These are phyloP conservation scores for Babesia bigemina DNA, from an alignment of 169 alveolate genomes.

Conservation along the genomic window DNA sequence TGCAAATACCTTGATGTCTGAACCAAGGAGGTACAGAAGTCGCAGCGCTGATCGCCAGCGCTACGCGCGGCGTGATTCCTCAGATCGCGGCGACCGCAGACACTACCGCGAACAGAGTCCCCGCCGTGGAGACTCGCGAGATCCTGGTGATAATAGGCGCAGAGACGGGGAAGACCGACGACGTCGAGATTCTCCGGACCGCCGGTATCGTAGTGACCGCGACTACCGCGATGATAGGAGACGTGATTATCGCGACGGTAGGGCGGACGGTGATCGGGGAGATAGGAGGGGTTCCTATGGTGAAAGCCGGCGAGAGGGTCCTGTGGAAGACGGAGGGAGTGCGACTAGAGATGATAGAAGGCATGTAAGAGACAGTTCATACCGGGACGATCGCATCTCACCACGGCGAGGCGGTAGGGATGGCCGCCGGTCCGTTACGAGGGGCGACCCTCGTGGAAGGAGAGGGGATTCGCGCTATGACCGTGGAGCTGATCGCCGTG, in stretches of 20 bases:
- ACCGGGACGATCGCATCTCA: too few relatives aligned
- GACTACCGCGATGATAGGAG: slow-evolving; percentile 11
- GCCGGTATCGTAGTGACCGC: background rate
- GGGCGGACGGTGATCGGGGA: background rate
- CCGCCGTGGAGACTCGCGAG: too few relatives aligned
- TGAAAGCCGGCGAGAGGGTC: background rate
- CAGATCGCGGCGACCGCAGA: background rate
- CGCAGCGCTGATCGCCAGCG: slow-evolving; percentile 5
- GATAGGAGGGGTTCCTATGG: background rate
- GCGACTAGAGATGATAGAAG: too few relatives aligned
- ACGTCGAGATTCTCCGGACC: background rate
- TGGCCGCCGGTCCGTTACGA: too few relatives aligned
- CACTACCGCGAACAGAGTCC: background rate
- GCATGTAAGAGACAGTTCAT: too few relatives aligned
- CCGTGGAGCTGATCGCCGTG: background rate
- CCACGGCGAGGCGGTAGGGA: too few relatives aligned
- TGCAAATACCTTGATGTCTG: too few relatives aligned
- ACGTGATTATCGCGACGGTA: background rate
- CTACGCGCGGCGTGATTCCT: background rate
- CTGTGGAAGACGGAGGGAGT: too few relatives aligned
- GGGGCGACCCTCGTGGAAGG: too few relatives aligned
- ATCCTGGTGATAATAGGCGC: too few relatives aligned
- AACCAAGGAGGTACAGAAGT: background rate
- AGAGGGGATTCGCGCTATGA: too few relatives aligned
- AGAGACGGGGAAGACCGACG: too few relatives aligned